Conservation (phyloP, 768 basidiomycete genomes). For the Mycena chlorophos region DNA sequence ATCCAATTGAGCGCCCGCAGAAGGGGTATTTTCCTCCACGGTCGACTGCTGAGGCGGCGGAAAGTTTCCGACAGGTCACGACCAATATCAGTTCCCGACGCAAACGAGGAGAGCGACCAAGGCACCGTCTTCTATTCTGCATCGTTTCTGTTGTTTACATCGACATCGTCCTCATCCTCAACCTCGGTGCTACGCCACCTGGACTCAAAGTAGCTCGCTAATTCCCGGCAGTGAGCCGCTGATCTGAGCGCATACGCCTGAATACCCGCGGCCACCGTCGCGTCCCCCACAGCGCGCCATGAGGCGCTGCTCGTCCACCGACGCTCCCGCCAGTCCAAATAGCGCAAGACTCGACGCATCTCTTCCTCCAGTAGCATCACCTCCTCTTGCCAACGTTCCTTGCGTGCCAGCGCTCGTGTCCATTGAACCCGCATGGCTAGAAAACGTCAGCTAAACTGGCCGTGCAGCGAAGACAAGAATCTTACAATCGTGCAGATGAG, state of each 20-base stretch:
- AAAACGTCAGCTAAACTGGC: neutral
- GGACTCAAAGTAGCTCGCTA: neutral
- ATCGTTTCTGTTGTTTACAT: too few relatives aligned
- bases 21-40: too few relatives aligned
- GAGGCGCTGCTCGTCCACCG: constrained; percentile 4
- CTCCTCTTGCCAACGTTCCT: constrained; percentile 15
- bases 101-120: too few relatives aligned
- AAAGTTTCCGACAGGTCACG: too few relatives aligned
- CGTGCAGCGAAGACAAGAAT: neutral
- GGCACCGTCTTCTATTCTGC: too few relatives aligned
- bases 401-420: constrained; percentile 7
- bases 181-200: neutral
- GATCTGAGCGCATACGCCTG: neutral
- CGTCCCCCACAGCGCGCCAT: neutral
- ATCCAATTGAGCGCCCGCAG: too few relatives aligned
- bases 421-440: constrained; percentile 18
- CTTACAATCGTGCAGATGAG: constrained; percentile 10
- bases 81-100: too few relatives aligned
- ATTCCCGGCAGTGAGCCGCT: neutral
- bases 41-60: too few relatives aligned
- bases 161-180: neutral
- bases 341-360: constrained; percentile 20
- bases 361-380: constrained; percentile 16
- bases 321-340: constrained; percentile 4
- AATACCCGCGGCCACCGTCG: neutral